These are phyloP conservation scores for Aspergillus sojae DNA, from an alignment of 2,329 filamentous ascomycete genomes.

Conservation along the genomic window DNA sequence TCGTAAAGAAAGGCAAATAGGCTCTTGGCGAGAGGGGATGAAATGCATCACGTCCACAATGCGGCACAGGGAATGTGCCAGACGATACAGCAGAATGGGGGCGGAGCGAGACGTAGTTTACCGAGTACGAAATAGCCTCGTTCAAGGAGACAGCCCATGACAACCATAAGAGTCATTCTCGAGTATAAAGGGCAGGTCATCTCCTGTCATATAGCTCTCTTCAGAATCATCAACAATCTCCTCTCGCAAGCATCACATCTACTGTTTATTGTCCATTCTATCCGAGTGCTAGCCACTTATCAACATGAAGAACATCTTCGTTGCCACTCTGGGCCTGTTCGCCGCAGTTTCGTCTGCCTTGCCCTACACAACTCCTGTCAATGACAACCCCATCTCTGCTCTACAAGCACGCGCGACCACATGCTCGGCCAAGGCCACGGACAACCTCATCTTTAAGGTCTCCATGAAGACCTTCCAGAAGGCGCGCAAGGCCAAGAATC, in stretches of 20 bases:
- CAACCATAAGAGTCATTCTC: not conserved
- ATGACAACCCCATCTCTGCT: not conserved
- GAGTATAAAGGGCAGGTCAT: not conserved
- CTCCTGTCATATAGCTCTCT: not conserved
- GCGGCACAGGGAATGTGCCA: not conserved
- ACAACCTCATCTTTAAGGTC: slow-evolving; percentile 3
- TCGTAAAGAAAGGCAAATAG: not conserved
- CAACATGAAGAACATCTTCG: not conserved
- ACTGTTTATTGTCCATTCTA: not conserved
- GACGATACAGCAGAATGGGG: not conserved
- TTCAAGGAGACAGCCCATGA: too few species aligned
- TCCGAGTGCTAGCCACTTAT: not conserved
- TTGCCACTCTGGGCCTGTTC: not conserved
- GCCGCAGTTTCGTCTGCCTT: not conserved
- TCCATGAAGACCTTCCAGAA: slow-evolving; percentile 2
- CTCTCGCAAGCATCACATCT: not conserved
- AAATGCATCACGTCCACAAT: not conserved
- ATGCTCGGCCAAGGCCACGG: not conserved
- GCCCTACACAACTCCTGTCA: not conserved
- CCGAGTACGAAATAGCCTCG: not conserved
- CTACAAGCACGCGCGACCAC: not conserved
- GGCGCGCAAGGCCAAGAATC: not conserved
- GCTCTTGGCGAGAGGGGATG: not conserved
- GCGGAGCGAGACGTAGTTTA: not conserved
- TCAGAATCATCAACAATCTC: not conserved